Evolutionary conservation across 768 basidiomycete genomes (phyloP).

Genomic region (Xanthoconium purpureum): DNA sequence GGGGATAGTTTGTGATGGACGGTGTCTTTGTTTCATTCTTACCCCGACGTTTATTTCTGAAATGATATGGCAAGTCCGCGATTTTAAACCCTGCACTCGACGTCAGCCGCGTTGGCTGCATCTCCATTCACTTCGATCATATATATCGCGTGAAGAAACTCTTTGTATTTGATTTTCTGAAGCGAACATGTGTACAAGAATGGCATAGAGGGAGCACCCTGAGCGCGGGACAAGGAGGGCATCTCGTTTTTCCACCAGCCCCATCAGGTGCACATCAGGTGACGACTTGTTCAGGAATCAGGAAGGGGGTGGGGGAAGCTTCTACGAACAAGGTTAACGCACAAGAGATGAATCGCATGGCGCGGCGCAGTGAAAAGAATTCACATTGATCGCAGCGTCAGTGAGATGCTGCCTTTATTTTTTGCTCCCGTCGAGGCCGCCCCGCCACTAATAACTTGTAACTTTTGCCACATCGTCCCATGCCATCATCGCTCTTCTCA

Average conservation of each 20-base stretch:
- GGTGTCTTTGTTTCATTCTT: neutral
- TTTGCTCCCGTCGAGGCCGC: neutral
- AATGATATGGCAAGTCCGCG: no score
- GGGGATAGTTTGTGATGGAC: neutral
- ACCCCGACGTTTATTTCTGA: conserved; percentile 4
- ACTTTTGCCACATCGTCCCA: neutral
- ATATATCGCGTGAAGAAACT: conserved; percentile 14
- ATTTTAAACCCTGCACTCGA: no score
- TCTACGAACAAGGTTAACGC: conserved; percentile 12
- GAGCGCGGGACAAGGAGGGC: neutral
- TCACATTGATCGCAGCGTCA: neutral
- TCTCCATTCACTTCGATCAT: neutral
- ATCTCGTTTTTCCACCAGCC: neutral
- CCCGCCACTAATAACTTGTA: neutral
- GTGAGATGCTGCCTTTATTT: neutral
- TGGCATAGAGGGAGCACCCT: neutral
- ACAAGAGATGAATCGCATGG: neutral
- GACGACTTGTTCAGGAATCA: neutral
- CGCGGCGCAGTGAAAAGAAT: neutral
- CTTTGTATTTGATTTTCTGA: conserved; percentile 22
- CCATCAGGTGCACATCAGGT: neutral
- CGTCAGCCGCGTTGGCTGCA: no score
- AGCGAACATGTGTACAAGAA: conserved; percentile 1
- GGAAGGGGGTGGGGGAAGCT: no score
- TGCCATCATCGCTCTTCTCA: neutral